Conservation (phyloP, 176 grass and related monocot genomes). For the Tillandsia fasciculata region DNA sequence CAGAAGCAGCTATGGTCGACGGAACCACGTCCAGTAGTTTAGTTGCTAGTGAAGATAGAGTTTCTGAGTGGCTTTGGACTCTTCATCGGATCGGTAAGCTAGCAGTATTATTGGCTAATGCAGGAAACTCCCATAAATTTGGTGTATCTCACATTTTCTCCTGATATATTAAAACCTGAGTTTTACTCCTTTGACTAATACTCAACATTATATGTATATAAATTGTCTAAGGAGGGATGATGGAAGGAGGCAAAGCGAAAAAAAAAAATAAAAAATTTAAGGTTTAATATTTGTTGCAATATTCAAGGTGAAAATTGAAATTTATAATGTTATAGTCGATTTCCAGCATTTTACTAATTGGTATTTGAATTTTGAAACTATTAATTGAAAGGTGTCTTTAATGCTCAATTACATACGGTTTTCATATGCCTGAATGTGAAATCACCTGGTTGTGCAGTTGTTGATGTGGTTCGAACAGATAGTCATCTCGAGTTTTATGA, state of each 20-base stretch:
- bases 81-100: slow-evolving; percentile 87
- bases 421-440: slow-evolving; percentile 1
- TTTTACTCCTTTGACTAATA: no score
- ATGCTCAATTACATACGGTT: neutral
- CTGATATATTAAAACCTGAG: no score
- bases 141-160: no score
- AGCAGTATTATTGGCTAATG: slow-evolving; percentile 1
- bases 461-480: slow-evolving; percentile 98
- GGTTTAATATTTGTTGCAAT: no score
- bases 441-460: slow-evolving; percentile 45
- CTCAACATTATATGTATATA: no score
- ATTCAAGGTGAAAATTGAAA: no score
- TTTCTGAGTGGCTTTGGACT: slow-evolving; percentile 98
- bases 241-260: no score
- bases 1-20: slow-evolving; percentile 43
- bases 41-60: slow-evolving; percentile 49
- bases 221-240: no score
- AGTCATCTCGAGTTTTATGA: slow-evolving; percentile 89
- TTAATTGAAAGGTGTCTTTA: neutral
- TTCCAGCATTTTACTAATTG: neutral
- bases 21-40: slow-evolving; percentile 35
- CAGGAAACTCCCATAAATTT: no score
- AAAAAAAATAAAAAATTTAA: no score
- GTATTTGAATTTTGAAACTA: neutral
- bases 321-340: neutral